phyloP scores from a whole-genome alignment of 1,284 basidiomycete genomes.

The Sanghuangporus baumii region DNA sequence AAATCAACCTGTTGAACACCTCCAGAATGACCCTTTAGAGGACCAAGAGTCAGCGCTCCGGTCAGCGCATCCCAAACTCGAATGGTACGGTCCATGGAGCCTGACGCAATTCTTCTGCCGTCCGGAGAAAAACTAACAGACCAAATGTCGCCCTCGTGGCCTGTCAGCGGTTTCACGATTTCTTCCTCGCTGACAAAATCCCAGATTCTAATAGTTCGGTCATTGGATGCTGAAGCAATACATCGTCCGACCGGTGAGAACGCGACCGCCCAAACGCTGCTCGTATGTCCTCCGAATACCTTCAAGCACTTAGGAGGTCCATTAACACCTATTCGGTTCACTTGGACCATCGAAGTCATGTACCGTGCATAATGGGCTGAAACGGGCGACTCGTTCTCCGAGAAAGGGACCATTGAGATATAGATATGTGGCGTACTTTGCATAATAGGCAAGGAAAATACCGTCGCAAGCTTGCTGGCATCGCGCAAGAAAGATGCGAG shows the following conservation, averaged over 20 bases:
- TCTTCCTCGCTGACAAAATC: neutral
- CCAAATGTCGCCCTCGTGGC: neutral
- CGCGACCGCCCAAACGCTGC: neutral
- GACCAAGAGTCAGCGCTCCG: slow-evolving; percentile 16
- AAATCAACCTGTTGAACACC: neutral
- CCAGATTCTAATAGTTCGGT: neutral
- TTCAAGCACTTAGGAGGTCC: neutral
- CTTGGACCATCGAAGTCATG: neutral
- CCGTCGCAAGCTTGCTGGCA: slow-evolving; percentile 8
- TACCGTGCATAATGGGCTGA: neutral
- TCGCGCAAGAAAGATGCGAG: slow-evolving; percentile 8
- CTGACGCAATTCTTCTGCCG: slow-evolving; percentile 16
- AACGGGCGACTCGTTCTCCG: neutral
- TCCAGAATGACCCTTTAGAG: slow-evolving; percentile 22
- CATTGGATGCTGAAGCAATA: neutral
- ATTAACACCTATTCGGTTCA: neutral
- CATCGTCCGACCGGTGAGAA: neutral
- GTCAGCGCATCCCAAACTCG: neutral
- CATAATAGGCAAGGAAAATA: neutral
- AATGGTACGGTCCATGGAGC: slow-evolving; percentile 1
- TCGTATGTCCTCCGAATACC: neutral
- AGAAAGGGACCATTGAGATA: neutral
- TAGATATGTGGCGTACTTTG: neutral
- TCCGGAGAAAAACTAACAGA: slow-evolving; percentile 10
- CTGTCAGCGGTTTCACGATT: neutral